These are phyloP conservation scores for Emiliania huxleyi DNA, from an alignment of 78 protist genomes.

Conservation along the genomic window DNA sequence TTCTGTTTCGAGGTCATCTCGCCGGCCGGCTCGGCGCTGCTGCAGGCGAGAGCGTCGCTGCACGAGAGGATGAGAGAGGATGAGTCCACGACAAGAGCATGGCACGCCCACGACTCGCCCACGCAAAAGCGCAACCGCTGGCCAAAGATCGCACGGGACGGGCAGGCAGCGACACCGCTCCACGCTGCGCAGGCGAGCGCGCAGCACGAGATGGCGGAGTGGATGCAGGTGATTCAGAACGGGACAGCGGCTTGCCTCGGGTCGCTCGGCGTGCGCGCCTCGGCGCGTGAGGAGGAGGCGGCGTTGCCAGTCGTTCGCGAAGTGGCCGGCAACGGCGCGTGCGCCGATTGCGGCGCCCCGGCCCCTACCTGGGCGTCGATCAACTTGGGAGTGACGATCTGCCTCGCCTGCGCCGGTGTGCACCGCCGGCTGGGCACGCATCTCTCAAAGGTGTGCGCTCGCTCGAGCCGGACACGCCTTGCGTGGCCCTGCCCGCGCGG, in stretches of 20 bases:
- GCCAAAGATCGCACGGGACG: no score
- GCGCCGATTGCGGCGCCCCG: background rate
- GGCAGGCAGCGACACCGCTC: no score
- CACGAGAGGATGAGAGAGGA: no score
- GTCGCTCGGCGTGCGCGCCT: background rate
- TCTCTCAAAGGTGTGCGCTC: constrained; percentile 67
- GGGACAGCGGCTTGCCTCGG: background rate
- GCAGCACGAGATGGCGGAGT: background rate
- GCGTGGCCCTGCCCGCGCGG: background rate
- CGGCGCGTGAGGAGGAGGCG: background rate
- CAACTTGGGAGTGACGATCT: constrained; percentile 73
- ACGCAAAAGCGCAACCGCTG: no score
- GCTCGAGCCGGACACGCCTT: background rate
- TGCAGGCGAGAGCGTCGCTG: no score
- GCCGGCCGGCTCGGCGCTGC: no score
- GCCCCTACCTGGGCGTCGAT: constrained; percentile 74
- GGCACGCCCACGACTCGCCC: no score
- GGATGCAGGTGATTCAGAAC: background rate
- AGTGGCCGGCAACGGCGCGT: background rate
- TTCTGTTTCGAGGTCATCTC: no score
- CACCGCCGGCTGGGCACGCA: constrained; percentile 79
- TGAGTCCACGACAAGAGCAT: no score
- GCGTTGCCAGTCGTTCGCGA: background rate
- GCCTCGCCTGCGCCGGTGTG: constrained; percentile 78
- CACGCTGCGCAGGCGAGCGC: background rate